Base-by-base conservation (phyloP, 169 alveolate species). In the Eimeria falciformis region DNA sequence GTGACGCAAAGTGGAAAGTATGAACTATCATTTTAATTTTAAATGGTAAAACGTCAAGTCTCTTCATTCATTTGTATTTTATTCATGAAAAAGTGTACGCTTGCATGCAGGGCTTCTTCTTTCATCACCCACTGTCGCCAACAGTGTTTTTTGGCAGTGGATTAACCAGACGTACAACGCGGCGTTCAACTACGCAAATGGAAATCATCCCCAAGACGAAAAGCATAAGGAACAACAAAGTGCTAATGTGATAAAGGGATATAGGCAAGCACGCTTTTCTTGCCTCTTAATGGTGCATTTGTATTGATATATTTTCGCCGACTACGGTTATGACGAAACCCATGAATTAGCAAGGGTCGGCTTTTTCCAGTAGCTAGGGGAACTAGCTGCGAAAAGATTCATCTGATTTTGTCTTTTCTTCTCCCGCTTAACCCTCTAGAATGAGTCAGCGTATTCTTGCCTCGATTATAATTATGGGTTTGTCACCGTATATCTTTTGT, bases 121-220 rank as follows among this genome's bases (percentile, higher is more conserved):
- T 18, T 14, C 75, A 0, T 53, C 91, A 17, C 90, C 90, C 0
- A 90, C 94, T 3, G 45, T 62, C 43, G 56, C 27, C 43, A 77
- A 90, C 86, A 66, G 84, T 83, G 71, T 90, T 1, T 82, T 90
- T 65, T 90, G 94, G 94, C 94, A 90, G 91, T 90, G 94, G 94
- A 55, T 90, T 4, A 90, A 90, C 78, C 94, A 90, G 66, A 90
- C 91, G 6, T 90, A 90, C 65, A 90, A 90, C 85, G 94, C 94
- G 0, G 90, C 73, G 25, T 90, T 90, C 73, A 90, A 90, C 78
- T 82, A 71, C 56, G 83, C 88, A 17, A 90, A 90, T 23, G 94
- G 91, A 6, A 90, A 90, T 73, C 37, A 47, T 21, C 40, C 53
- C 1, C 40, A 9, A 29, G 90, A 56, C 53, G 78, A 17, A 17